Conservation (phyloP, 139 green algal species). For the Auxenochlorella protothecoides region DNA sequence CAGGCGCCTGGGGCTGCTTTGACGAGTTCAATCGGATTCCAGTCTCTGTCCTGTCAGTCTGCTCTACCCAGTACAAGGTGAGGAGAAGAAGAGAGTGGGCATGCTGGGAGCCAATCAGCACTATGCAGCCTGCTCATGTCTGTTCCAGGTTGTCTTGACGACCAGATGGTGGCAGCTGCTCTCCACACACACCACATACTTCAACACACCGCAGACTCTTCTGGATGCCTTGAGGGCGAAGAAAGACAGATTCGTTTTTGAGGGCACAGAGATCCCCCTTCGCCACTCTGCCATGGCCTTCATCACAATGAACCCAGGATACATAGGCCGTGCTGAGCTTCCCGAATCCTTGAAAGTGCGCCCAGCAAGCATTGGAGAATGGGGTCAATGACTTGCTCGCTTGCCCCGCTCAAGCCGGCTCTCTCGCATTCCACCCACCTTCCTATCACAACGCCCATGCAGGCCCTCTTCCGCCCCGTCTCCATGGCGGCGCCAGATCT, state of each 20-base stretch:
- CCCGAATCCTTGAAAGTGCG: conserved; percentile 80
- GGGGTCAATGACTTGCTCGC: too few species aligned
- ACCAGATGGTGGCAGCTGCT: too few species aligned
- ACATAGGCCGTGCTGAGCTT: conserved; percentile 76
- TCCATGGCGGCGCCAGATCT: conserved; percentile 85
- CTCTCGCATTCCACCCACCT: not conserved
- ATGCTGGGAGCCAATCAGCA: too few species aligned
- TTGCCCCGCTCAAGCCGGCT: not conserved
- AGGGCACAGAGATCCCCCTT: conserved; percentile 35
- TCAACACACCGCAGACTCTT: conserved; percentile 42
- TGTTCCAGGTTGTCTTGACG: not conserved
- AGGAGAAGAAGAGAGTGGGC: not conserved
- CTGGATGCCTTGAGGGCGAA: conserved; percentile 76
- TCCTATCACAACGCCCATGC: not conserved
- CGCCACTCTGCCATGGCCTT: conserved; percentile 76
- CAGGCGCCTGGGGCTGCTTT: conserved; percentile 87
- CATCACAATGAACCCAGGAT: conserved; percentile 97
- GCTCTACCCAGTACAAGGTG: conserved; percentile 87
- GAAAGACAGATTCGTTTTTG: conserved; percentile 55
- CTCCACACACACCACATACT: not conserved
- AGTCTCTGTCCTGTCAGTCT: conserved; percentile 85
- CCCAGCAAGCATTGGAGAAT: too few species aligned
- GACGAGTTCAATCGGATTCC: conserved; percentile 95
- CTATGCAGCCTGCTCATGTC: not conserved
- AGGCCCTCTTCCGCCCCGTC: conserved; percentile 82